Percentiles rank a stretch among this genome's conserved stretches.
These are phyloP conservation scores for Hericium coralloides DNA, from an alignment of 768 basidiomycete genomes.

Conservation along the genomic window DNA sequence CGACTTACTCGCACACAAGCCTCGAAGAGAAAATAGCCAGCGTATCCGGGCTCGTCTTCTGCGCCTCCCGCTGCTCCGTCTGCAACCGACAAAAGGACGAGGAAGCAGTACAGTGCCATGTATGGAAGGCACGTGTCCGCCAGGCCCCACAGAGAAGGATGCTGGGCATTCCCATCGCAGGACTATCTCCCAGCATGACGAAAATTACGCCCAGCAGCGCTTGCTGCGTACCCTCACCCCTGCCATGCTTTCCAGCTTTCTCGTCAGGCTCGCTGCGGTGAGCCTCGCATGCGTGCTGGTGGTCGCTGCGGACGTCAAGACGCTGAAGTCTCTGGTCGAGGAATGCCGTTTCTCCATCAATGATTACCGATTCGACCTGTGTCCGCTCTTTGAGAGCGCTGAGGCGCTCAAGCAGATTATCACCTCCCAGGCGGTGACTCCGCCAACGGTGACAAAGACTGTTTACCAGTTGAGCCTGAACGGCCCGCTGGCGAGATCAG, in stretches of 20 bases:
- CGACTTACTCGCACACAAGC: neutral
- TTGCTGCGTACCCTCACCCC: neutral
- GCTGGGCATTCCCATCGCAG: neutral
- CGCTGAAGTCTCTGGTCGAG: slow-evolving; percentile 8
- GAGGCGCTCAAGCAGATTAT: slow-evolving; percentile 13
- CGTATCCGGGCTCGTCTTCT: neutral
- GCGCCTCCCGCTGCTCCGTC: neutral
- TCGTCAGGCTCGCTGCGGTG: neutral
- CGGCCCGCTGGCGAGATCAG: slow-evolving; percentile 18
- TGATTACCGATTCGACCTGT: slow-evolving; percentile 18
- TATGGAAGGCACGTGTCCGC: neutral
- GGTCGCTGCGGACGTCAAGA: neutral
- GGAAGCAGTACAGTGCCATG: neutral
- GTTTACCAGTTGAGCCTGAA: slow-evolving; percentile 19
- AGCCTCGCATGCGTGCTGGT: neutral
- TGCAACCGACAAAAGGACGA: neutral
- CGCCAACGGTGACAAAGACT: slow-evolving; percentile 21
- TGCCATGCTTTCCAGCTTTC: neutral
- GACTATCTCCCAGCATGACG: neutral
- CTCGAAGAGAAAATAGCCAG: neutral
- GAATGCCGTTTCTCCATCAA: slow-evolving; percentile 17
- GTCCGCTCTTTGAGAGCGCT: slow-evolving; percentile 19
- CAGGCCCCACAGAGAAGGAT: neutral
- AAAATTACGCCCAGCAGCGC: neutral
- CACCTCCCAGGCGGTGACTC: slow-evolving; percentile 14